Evolutionary conservation across 1,284 basidiomycete genomes (phyloP).

Genomic region (Veloboletus limbatus): DNA sequence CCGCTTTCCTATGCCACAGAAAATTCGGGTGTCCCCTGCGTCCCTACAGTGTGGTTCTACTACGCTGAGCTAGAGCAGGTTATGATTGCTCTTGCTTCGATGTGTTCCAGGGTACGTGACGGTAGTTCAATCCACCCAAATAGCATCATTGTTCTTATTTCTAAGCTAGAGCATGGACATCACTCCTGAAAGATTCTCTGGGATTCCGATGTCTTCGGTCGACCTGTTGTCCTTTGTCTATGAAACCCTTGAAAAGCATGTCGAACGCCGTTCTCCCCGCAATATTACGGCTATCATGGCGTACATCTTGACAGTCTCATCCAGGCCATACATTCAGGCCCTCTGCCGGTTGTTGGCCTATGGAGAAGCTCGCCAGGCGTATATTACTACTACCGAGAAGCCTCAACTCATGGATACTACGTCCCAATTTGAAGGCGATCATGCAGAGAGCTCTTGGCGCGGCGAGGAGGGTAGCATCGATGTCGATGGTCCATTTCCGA

Average conservation of each 20-base stretch:
- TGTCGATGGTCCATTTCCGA: slow-evolving; percentile 46
- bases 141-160: background rate
- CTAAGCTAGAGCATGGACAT: slow-evolving; percentile 40
- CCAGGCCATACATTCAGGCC: slow-evolving; percentile 55
- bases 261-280: slow-evolving; percentile 48
- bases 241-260: slow-evolving; percentile 46
- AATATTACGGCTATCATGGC: slow-evolving; percentile 53
- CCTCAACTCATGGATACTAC: slow-evolving; percentile 24
- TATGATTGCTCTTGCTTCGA: slow-evolving; percentile 46
- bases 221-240: slow-evolving; percentile 57
- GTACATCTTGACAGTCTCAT: slow-evolving; percentile 60
- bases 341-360: slow-evolving; percentile 60
- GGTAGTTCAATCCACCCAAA: background rate
- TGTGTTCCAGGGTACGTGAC: slow-evolving; percentile 55
- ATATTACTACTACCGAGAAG: slow-evolving; percentile 19
- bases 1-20: slow-evolving; percentile 32
- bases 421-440: slow-evolving; percentile 35
- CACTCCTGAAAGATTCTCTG: slow-evolving; percentile 41
- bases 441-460: slow-evolving; percentile 38
- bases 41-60: slow-evolving; percentile 50
- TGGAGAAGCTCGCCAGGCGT: slow-evolving; percentile 33
- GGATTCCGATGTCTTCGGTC: slow-evolving; percentile 43
- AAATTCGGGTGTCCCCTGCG: slow-evolving; percentile 20
- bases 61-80: slow-evolving; percentile 52
- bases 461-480: slow-evolving; percentile 39